Conservation (phyloP, 2,329 filamentous ascomycete species). For the Diplocarpon rosae region DNA sequence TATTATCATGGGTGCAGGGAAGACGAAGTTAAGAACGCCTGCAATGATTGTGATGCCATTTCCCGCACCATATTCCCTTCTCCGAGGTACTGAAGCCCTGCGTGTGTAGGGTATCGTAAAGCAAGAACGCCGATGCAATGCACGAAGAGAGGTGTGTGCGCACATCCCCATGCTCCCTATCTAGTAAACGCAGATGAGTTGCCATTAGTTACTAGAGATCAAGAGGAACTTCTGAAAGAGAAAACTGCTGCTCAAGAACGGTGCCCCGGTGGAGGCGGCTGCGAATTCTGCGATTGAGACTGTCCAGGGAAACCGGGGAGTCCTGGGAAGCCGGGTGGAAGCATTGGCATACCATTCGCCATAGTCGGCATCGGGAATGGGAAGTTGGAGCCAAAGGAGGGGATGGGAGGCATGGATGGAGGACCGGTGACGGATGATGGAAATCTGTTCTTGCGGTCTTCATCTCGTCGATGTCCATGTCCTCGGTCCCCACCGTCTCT, state of each 20-base stretch:
- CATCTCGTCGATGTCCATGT: conserved; percentile 5
- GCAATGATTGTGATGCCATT: too few relatives aligned
- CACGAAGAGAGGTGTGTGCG: not conserved
- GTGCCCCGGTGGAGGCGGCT: conserved; percentile 22
- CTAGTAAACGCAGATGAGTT: not conserved
- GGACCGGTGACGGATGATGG: conserved; percentile 11
- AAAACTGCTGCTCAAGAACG: conserved; percentile 6
- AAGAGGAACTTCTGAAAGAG: not conserved
- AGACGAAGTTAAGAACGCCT: too few relatives aligned
- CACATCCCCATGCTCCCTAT: not conserved
- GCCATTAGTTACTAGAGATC: not conserved
- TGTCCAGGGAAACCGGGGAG: conserved; percentile 12
- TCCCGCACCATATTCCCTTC: too few relatives aligned
- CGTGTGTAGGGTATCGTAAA: not conserved
- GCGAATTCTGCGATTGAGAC: conserved; percentile 14
- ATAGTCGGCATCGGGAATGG: conserved; percentile 35
- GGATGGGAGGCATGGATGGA: conserved; percentile 17
- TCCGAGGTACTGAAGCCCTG: too few relatives aligned
- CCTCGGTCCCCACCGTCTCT: conserved; percentile 11
- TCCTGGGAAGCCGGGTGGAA: conserved; percentile 35
- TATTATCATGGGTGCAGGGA: too few relatives aligned
- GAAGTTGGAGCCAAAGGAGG: conserved; percentile 18
- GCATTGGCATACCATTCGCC: conserved; percentile 39
- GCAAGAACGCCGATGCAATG: conserved; percentile 7
- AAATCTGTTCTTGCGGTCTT: conserved; percentile 13